Evolutionary conservation across 192 early-diverging fungal genomes (phyloP).

Genomic region (Backusella morwellensis): DNA sequence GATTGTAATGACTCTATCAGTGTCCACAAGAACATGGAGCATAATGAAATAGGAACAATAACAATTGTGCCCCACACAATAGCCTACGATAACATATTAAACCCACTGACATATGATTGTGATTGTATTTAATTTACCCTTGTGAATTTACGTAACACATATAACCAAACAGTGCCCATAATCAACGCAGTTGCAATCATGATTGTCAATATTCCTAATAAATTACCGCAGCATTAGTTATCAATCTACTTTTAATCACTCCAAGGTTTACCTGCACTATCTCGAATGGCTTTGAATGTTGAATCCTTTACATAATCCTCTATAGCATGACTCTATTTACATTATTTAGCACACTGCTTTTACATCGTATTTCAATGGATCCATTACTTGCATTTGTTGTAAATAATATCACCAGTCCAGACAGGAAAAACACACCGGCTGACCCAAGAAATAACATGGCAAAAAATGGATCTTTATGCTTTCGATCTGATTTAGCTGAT

Average conservation of each 20-base stretch:
- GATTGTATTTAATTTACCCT: conserved; percentile 19
- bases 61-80: conserved; percentile 52
- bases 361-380: too few species aligned
- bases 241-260: not conserved
- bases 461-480: conserved; percentile 52
- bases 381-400: conserved; percentile 46
- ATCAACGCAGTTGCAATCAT: conserved; percentile 31
- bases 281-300: conserved; percentile 42
- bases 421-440: conserved; percentile 34
- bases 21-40: conserved; percentile 52
- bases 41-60: conserved; percentile 38
- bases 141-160: conserved; percentile 36
- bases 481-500: conserved; percentile 40
- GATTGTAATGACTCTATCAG: conserved; percentile 45
- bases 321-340: conserved; percentile 14
- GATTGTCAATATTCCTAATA: conserved; percentile 31
- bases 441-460: conserved; percentile 38
- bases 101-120: not conserved
- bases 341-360: not conserved
- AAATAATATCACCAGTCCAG: conserved; percentile 46
- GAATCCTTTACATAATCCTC: conserved; percentile 29
- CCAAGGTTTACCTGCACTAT: conserved; percentile 42
- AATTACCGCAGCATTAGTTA: not conserved
- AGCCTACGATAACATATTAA: conserved; percentile 7
- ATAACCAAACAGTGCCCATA: conserved; percentile 34